phyloP scores from a whole-genome alignment of 805 yeast species.

The Nakazawaea ernobii region DNA sequence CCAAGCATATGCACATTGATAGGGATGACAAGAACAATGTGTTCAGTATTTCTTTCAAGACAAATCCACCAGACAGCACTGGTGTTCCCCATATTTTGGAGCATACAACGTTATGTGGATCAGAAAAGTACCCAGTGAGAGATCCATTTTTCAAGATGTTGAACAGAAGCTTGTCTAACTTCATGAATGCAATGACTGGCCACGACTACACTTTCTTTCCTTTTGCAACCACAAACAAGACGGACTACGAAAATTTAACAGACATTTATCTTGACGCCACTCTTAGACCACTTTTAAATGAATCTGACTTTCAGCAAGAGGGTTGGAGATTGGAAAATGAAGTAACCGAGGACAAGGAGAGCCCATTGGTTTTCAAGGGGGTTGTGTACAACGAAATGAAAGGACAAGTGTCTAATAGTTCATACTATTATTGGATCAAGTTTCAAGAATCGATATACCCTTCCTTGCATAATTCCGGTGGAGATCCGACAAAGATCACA shows the following conservation, averaged over 20 bases:
- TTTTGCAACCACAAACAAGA: conserved; percentile 85
- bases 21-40: conserved; percentile 81
- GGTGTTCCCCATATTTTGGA: conserved; percentile 96
- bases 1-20: conserved; percentile 81
- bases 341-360: conserved; percentile 44
- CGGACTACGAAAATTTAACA: conserved; percentile 78
- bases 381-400: conserved; percentile 98
- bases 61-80: conserved; percentile 90
- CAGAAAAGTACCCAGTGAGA: conserved; percentile 83
- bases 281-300: conserved; percentile 69
- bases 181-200: conserved; percentile 99
- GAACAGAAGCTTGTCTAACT: conserved; percentile 87
- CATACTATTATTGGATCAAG: conserved; percentile 78
- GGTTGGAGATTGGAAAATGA: conserved; percentile 94
- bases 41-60: conserved; percentile 83
- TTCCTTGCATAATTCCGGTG: conserved; percentile 84
- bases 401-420: conserved; percentile 88
- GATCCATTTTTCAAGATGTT: conserved; percentile 98
- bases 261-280: conserved; percentile 87
- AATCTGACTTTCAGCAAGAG: conserved; percentile 86
- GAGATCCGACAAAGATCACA: conserved; percentile 83
- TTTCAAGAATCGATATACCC: conserved; percentile 84
- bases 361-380: conserved; percentile 79
- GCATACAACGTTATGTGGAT: conserved; percentile 95
- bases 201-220: conserved; percentile 95